A percentile compares a stretch with the other conserved stretches of the same genome.
Conservation (phyloP, 2,329 filamentous ascomycete species). For the Clonostachys chloroleuca region DNA sequence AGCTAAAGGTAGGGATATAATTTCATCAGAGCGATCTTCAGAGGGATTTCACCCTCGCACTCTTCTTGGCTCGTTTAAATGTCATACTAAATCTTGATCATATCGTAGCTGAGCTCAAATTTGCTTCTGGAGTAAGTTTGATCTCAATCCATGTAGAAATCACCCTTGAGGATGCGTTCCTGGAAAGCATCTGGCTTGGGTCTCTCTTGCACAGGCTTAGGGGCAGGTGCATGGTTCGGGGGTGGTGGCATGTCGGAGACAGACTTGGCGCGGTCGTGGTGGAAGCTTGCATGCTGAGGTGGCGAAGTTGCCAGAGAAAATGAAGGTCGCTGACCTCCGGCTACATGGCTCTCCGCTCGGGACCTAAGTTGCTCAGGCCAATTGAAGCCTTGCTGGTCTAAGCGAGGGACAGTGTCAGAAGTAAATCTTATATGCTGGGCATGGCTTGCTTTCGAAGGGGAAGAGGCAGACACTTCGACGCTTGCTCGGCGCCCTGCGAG, state of each 20-base stretch:
- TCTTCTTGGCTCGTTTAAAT: too few relatives aligned
- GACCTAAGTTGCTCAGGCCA: constrained; percentile 95
- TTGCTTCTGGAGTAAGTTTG: background rate
- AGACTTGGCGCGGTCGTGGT: constrained; percentile 67
- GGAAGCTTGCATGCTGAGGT: constrained; percentile 23
- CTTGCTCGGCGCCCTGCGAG: constrained; percentile 29
- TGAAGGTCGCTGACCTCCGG: constrained; percentile 45
- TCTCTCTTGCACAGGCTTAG: constrained; percentile 41
- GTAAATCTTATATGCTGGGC: constrained; percentile 49
- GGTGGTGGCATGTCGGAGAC: constrained; percentile 59
- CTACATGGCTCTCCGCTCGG: constrained; percentile 77
- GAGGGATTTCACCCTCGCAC: too few relatives aligned
- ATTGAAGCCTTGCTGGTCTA: constrained; percentile 87
- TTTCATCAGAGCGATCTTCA: too few relatives aligned
- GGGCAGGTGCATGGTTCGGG: constrained; percentile 42
- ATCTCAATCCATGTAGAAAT: constrained; percentile 92
- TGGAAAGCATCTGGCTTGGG: constrained; percentile 90
- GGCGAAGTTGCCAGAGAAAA: constrained; percentile 53
- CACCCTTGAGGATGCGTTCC: constrained; percentile 93
- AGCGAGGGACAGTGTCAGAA: constrained; percentile 62
- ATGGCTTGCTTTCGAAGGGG: constrained; percentile 53
- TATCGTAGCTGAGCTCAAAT: too few relatives aligned
- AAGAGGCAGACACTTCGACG: constrained; percentile 19
- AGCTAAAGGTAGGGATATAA: too few relatives aligned
- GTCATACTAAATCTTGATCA: too few relatives aligned